phyloP scores from a whole-genome alignment of 768 basidiomycete species.

The Termitomyces sp. region DNA sequence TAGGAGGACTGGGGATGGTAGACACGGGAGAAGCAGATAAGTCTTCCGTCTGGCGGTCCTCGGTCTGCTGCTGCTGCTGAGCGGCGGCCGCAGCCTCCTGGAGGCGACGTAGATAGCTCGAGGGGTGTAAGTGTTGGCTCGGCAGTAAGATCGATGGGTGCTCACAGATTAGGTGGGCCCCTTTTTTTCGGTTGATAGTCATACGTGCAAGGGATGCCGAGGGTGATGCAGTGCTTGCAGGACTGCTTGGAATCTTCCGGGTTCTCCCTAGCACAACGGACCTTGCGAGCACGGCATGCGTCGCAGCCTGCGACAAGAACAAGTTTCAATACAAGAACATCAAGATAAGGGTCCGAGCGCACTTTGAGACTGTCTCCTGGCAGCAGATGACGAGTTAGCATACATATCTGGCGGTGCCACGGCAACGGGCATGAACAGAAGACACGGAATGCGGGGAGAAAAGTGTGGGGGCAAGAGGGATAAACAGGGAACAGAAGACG shows the following conservation, averaged over 20 bases:
- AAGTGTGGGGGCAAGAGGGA: constrained; percentile 34
- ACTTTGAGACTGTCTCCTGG: constrained; percentile 85
- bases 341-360: background rate
- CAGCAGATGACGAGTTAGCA: constrained; percentile 23
- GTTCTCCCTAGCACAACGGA: constrained; percentile 77
- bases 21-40: constrained; percentile 40
- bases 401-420: constrained; percentile 18
- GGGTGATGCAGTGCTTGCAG: constrained; percentile 83
- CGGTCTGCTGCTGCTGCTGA: constrained; percentile 25
- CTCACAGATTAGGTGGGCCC: constrained; percentile 88
- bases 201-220: constrained; percentile 83
- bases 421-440: constrained; percentile 33
- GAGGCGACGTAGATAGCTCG: constrained; percentile 70
- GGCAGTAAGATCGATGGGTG: constrained; percentile 3
- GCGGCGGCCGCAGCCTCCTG: constrained; percentile 67
- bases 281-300: constrained; percentile 83
- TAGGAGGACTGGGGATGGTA: constrained; percentile 42
- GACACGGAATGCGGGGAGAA: constrained; percentile 4
- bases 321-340: constrained; percentile 4
- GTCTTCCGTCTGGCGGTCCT: constrained; percentile 29
- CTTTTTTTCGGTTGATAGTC: constrained; percentile 93
- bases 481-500: constrained; percentile 30
- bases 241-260: constrained; percentile 70
- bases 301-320: constrained; percentile 58
- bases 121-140: constrained; percentile 3